A percentile compares a stretch with the other conserved stretches of the same genome.
phyloP scores from a whole-genome alignment of 495 filamentous ascomycete genomes.

The Aspergillus homomorphus region DNA sequence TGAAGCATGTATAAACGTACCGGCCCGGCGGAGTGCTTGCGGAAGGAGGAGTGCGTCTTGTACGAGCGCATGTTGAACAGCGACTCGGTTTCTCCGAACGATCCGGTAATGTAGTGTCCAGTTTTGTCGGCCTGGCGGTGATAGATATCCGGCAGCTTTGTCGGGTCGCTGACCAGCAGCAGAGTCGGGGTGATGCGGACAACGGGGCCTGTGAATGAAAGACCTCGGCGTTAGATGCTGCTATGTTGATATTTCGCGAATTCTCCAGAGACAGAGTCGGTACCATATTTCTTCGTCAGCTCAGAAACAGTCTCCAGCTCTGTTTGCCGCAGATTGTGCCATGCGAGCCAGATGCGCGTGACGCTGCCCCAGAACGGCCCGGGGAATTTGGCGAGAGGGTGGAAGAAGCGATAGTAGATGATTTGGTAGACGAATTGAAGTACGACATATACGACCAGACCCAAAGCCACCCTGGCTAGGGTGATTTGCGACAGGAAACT shows the following conservation, averaged over 20 bases:
- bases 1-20: slow-evolving; percentile 18
- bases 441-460: slow-evolving; percentile 26
- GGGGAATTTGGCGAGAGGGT: slow-evolving; percentile 48
- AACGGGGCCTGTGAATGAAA: slow-evolving; percentile 35
- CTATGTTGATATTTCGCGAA: neutral
- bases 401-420: slow-evolving; percentile 52
- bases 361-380: slow-evolving; percentile 54
- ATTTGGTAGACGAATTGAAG: slow-evolving; percentile 33
- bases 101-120: slow-evolving; percentile 49
- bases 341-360: slow-evolving; percentile 49
- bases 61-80: slow-evolving; percentile 50
- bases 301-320: slow-evolving; percentile 37
- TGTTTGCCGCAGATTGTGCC: slow-evolving; percentile 43
- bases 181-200: slow-evolving; percentile 47
- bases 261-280: neutral
- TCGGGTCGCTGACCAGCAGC: slow-evolving; percentile 43
- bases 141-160: slow-evolving; percentile 50
- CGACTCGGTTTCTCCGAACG: slow-evolving; percentile 46
- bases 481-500: slow-evolving; percentile 32
- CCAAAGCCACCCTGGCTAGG: slow-evolving; percentile 26
- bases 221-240: neutral
- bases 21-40: slow-evolving; percentile 42
- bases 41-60: slow-evolving; percentile 45
- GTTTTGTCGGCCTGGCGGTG: slow-evolving; percentile 55
- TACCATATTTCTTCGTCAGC: slow-evolving; percentile 51